phyloP scores from a whole-genome alignment of 2,329 filamentous ascomycete genomes.

The Bipolaris victoriae region DNA sequence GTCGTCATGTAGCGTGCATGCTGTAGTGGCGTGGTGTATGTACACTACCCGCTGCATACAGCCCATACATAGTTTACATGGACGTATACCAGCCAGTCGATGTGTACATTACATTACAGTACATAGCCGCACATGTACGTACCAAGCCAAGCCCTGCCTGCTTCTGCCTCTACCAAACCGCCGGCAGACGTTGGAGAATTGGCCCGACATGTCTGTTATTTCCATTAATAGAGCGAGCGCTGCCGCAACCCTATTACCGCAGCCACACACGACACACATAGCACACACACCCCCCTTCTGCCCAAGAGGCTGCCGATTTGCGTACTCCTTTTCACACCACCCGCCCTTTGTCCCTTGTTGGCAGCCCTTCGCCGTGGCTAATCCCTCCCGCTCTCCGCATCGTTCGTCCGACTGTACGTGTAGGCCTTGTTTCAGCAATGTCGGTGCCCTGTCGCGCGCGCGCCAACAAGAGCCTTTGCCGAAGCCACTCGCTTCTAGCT shows the following conservation, averaged over 20 bases:
- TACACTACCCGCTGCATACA: constrained; percentile 3
- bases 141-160: constrained; percentile 1
- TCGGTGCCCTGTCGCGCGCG: constrained; percentile 16
- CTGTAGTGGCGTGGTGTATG: neutral
- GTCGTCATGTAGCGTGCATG: too few relatives aligned
- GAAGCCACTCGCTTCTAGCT: constrained; percentile 18
- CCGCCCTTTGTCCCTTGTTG: constrained; percentile 1
- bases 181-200: constrained; percentile 5
- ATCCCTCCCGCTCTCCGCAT: constrained; percentile 23
- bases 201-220: neutral
- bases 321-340: constrained; percentile 12
- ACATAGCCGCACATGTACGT: neutral
- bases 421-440: constrained; percentile 19
- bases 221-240: constrained; percentile 17
- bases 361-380: constrained; percentile 15
- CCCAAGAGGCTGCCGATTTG: neutral
- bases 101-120: too few relatives aligned
- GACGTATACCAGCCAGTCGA: too few relatives aligned
- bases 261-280: constrained; percentile 2
- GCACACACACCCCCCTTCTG: neutral
- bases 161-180: neutral
- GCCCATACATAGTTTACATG: too few relatives aligned
- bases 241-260: constrained; percentile 1
- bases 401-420: constrained; percentile 22
- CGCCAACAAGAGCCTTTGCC: constrained; percentile 24